phyloP scores from a whole-genome alignment of 1,139 yeast genomes.

The Hyphopichia khmerensis region DNA sequence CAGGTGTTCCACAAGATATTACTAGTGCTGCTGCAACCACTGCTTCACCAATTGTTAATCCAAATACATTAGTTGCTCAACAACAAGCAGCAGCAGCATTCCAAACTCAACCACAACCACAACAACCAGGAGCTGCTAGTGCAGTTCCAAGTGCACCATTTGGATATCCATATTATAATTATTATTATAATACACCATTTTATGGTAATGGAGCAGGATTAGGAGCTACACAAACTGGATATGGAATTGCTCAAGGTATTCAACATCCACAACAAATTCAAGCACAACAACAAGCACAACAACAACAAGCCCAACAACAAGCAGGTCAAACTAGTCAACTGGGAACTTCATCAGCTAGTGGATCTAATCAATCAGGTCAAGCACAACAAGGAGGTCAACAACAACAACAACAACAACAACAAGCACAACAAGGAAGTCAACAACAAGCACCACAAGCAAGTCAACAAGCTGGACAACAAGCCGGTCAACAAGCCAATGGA shows the following conservation, averaged over 20 bases:
- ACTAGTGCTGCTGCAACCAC: slow-evolving; percentile 5
- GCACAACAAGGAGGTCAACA: slow-evolving; percentile 3
- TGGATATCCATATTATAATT: slow-evolving; percentile 47
- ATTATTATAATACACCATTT: slow-evolving; percentile 45
- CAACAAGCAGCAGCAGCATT: slow-evolving; percentile 7
- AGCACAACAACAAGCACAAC: slow-evolving; percentile 7
- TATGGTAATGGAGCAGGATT: slow-evolving; percentile 33
- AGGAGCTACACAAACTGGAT: slow-evolving; percentile 22
- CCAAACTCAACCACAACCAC: slow-evolving; percentile 3
- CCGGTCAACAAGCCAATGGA: slow-evolving; percentile 9
- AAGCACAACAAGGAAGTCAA: background rate
- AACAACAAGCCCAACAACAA: slow-evolving; percentile 8
- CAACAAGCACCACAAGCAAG: background rate
- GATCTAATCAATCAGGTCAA: slow-evolving; percentile 6
- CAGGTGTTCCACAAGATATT: background rate
- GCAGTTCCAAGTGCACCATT: slow-evolving; percentile 34
- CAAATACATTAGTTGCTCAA: slow-evolving; percentile 17
- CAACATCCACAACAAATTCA: slow-evolving; percentile 11
- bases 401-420: background rate
- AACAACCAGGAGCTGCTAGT: slow-evolving; percentile 7
- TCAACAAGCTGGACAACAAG: background rate
- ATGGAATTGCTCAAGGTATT: slow-evolving; percentile 12
- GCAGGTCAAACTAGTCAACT: background rate
- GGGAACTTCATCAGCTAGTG: background rate
- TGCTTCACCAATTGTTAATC: slow-evolving; percentile 30